phyloP scores from a whole-genome alignment of 345 rosid species.

The Eucalyptus curtisii region DNA sequence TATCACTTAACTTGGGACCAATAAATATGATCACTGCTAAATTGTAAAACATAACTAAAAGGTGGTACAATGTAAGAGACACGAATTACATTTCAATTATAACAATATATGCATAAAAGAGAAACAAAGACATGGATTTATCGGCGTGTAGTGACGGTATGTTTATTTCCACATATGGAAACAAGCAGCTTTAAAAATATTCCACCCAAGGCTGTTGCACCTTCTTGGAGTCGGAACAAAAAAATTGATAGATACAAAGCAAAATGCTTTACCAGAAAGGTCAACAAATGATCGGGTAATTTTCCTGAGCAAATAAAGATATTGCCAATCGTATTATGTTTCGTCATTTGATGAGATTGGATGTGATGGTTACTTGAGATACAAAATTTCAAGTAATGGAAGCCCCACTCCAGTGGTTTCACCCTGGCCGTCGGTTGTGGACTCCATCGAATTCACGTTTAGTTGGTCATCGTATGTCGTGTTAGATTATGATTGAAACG shows the following conservation, averaged over 20 bases:
- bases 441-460: neutral
- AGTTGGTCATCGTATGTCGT: neutral
- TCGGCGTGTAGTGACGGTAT: neutral
- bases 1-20: neutral
- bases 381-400: neutral
- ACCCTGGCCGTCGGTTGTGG: neutral
- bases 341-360: neutral
- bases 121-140: too few relatives aligned
- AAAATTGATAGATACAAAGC: neutral
- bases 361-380: neutral
- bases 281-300: conserved; percentile 18
- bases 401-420: neutral
- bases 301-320: neutral
- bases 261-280: conserved; percentile 60
- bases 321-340: neutral
- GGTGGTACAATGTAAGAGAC: neutral
- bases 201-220: neutral
- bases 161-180: neutral
- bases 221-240: neutral
- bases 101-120: too few relatives aligned
- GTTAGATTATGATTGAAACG: too few relatives aligned
- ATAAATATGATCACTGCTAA: conserved; percentile 81
- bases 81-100: neutral
- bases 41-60: conserved; percentile 84
- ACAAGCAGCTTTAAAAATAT: neutral